Percentiles rank a stretch among this genome's conserved stretches.
Evolutionary conservation across 1,284 basidiomycete genomes (phyloP).

Genomic region (Filobasidium uniguttulatum): DNA sequence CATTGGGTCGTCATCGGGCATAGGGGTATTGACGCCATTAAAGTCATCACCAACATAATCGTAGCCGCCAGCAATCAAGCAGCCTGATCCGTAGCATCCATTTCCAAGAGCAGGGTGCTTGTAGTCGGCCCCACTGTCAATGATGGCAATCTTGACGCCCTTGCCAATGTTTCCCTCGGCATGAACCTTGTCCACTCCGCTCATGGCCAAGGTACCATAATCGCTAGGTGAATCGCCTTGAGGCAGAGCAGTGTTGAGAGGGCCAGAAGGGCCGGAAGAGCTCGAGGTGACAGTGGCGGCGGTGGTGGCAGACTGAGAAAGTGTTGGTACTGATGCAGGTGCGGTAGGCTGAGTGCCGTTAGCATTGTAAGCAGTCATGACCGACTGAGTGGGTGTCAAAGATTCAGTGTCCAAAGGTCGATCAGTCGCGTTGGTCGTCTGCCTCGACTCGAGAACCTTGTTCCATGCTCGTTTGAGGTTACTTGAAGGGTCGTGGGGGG

Average conservation of each 20-base stretch:
- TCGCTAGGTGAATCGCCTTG: slow-evolving; percentile 13
- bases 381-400: too few relatives aligned
- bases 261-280: too few relatives aligned
- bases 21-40: slow-evolving; percentile 28
- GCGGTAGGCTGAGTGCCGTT: too few relatives aligned
- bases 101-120: slow-evolving; percentile 51
- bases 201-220: slow-evolving; percentile 22
- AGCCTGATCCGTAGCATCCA: slow-evolving; percentile 49
- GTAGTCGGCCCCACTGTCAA: slow-evolving; percentile 46
- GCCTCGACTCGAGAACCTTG: too few relatives aligned
- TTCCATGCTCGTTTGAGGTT: background rate
- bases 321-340: background rate
- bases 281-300: background rate
- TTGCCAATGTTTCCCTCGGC: slow-evolving; percentile 42
- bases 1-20: slow-evolving; percentile 34
- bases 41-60: slow-evolving; percentile 35
- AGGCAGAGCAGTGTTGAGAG: slow-evolving; percentile 10
- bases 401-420: too few relatives aligned
- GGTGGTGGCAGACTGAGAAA: background rate
- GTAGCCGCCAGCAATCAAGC: slow-evolving; percentile 41
- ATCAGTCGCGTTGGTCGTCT: too few relatives aligned
- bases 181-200: slow-evolving; percentile 41
- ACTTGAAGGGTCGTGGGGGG: background rate
- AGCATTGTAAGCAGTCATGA: too few relatives aligned
- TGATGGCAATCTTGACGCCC: slow-evolving; percentile 45